A percentile compares a stretch with the other conserved stretches of the same genome.
Evolutionary conservation across 169 alveolate genomes (phyloP).

Genomic region (Blepharisma undulans): DNA sequence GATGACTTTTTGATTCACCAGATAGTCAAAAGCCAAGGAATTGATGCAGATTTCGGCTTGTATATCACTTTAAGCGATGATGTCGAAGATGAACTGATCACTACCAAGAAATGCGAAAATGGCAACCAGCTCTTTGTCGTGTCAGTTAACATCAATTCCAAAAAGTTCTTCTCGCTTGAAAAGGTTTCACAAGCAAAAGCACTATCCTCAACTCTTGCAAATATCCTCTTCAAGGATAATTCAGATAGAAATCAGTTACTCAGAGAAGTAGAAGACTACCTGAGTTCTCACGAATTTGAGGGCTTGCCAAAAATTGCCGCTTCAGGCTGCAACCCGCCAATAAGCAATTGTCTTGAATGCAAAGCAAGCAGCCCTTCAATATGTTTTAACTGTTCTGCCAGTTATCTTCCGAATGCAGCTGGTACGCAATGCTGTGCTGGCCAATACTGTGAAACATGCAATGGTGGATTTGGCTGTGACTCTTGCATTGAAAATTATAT

Average conservation of each 20-base stretch:
- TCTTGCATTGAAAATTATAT: not conserved
- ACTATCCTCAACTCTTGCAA: not conserved
- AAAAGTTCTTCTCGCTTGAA: not conserved
- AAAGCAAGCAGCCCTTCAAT: not conserved
- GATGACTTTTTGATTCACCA: not conserved
- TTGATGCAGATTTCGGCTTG: not conserved
- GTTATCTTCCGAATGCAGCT: not conserved
- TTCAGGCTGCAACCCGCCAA: not conserved
- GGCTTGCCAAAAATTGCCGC: not conserved
- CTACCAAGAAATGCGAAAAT: not conserved
- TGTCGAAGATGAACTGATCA: not conserved
- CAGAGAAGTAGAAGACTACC: not conserved
- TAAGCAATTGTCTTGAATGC: not conserved
- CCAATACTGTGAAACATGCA: not conserved
- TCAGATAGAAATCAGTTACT: not conserved
- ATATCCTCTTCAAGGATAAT: not conserved
- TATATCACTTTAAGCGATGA: not conserved
- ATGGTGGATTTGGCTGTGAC: not conserved
- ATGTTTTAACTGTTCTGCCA: not conserved
- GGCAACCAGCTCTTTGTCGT: not conserved
- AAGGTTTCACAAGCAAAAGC: not conserved
- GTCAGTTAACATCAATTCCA: not conserved
- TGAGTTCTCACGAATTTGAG: not conserved
- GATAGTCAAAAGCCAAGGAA: not conserved
- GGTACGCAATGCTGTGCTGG: not conserved